Evolutionary conservation across 192 early-diverging fungal genomes (phyloP).

Genomic region (Gigaspora rosea): DNA sequence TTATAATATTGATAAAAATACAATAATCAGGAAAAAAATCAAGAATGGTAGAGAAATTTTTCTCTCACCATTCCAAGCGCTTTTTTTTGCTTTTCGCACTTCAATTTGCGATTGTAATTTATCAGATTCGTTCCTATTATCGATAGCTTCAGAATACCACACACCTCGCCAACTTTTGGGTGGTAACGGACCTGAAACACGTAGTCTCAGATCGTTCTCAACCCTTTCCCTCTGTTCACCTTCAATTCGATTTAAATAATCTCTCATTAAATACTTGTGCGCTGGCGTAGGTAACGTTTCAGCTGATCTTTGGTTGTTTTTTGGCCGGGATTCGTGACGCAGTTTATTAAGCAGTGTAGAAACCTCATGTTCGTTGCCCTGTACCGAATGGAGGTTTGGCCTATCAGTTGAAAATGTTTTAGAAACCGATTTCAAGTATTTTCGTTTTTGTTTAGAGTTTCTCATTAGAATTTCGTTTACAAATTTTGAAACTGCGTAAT

Average conservation of each 20-base stretch:
- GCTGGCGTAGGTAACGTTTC: not conserved
- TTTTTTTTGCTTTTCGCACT: constrained; percentile 5
- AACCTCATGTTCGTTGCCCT: not conserved
- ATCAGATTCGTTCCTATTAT: not conserved
- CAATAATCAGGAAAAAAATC: no score
- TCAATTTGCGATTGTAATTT: not conserved
- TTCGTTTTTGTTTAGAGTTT: no score
- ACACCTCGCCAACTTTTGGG: constrained; percentile 24
- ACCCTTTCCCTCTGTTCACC: not conserved
- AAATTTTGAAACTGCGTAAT: no score
- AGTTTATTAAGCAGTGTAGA: not conserved
- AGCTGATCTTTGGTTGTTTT: not conserved
- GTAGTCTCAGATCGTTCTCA: not conserved
- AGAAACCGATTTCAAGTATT: no score
- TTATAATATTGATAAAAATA: not conserved
- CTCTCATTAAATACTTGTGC: constrained; percentile 11
- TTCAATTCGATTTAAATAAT: not conserved
- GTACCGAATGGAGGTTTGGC: no score
- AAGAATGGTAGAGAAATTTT: not conserved
- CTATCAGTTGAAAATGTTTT: no score
- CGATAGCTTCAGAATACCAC: not conserved
- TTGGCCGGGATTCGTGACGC: not conserved
- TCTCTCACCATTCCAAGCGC: constrained; percentile 30
- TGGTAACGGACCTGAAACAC: constrained; percentile 26
- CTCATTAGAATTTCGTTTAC: no score